Percentiles rank a stretch among this genome's conserved stretches.
These are phyloP conservation scores for Corrigiola litoralis DNA, from an alignment of 179 eudicot species.

Conservation along the genomic window DNA sequence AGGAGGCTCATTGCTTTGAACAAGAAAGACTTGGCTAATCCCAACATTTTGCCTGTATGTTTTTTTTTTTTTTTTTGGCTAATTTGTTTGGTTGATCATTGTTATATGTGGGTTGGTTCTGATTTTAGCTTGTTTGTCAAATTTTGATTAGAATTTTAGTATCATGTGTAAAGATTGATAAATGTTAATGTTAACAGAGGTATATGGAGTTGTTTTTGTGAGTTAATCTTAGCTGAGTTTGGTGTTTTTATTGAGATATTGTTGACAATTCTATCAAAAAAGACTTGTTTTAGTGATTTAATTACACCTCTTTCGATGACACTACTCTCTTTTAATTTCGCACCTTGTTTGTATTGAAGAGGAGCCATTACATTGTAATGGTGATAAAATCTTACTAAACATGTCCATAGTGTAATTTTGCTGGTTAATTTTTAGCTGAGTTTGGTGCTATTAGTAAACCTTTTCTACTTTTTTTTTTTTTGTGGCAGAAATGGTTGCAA, in stretches of 20 bases:
- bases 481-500: slow-evolving; percentile 63
- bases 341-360: no score
- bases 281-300: no score
- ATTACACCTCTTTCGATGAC: no score
- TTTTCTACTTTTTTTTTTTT: background rate
- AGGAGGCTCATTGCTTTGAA: slow-evolving; percentile 82
- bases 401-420: background rate
- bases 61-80: background rate
- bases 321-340: no score
- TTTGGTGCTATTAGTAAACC: background rate
- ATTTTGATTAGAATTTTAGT: no score
- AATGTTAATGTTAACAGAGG: no score
- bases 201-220: background rate
- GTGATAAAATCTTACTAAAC: no score
- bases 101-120: background rate
- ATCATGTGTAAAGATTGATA: no score
- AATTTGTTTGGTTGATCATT: background rate
- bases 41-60: slow-evolving; percentile 78
- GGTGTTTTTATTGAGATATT: background rate
- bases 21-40: slow-evolving; percentile 94
- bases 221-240: background rate
- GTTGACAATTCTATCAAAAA: background rate
- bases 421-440: background rate
- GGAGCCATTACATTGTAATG: no score
- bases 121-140: no score